These are phyloP conservation scores for Oryza meyeriana DNA, from an alignment of 176 grass and related monocot genomes.

Conservation along the genomic window DNA sequence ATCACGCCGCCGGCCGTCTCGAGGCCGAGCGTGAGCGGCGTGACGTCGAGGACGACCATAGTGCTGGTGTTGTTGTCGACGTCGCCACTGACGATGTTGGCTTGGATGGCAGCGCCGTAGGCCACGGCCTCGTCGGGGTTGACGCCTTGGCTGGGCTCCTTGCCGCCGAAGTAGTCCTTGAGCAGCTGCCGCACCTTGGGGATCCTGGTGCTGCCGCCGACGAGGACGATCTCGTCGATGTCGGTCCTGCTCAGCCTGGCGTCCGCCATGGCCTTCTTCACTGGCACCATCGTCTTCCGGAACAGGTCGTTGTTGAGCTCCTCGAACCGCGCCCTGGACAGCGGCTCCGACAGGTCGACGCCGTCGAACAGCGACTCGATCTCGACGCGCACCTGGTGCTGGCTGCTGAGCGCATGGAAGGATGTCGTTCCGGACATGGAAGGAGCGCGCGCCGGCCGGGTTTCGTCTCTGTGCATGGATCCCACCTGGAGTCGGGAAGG, in stretches of 20 bases:
- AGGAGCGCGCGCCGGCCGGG: too few species aligned
- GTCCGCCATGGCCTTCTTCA: slow-evolving; percentile 30
- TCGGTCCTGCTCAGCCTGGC: neutral
- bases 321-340: neutral
- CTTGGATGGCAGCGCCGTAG: slow-evolving; percentile 30
- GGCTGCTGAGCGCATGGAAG: too few species aligned
- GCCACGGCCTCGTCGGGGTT: slow-evolving; percentile 7
- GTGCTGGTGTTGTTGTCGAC: neutral
- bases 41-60: slow-evolving; percentile 34
- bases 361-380: neutral
- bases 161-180: slow-evolving; percentile 17
- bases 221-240: slow-evolving; percentile 28
- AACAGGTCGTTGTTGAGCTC: neutral
- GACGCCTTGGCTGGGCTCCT: slow-evolving; percentile 17
- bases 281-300: slow-evolving; percentile 21
- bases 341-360: slow-evolving; percentile 17
- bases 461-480: too few species aligned
- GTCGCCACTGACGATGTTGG: neutral
- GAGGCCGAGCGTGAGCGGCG: neutral
- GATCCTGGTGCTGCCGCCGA: slow-evolving; percentile 12
- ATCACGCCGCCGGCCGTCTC: slow-evolving; percentile 34
- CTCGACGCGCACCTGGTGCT: slow-evolving; percentile 29
- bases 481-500: too few species aligned
- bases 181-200: neutral
- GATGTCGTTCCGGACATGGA: too few species aligned